Conservation (phyloP, 2,329 filamentous ascomycete genomes). For the Akanthomyces dipterigenus region DNA sequence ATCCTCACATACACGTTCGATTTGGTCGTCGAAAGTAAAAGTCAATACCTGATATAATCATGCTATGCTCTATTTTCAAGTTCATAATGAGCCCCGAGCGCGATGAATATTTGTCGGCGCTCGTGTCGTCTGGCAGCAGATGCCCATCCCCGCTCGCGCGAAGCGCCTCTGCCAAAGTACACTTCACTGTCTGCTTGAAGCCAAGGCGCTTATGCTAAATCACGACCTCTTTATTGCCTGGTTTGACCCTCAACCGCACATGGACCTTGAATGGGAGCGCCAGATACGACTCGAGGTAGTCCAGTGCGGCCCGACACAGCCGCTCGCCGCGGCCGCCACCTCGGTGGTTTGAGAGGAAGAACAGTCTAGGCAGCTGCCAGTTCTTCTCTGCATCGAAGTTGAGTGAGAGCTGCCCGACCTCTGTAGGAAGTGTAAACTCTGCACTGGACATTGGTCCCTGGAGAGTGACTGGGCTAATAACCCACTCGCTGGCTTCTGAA, state of each 20-base stretch:
- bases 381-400: slow-evolving; percentile 8
- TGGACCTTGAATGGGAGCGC: neutral
- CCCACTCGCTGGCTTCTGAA: neutral
- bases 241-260: neutral
- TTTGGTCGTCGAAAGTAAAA: no score
- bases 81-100: neutral
- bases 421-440: slow-evolving; percentile 1
- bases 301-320: slow-evolving; percentile 13
- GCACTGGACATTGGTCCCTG: neutral
- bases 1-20: no score
- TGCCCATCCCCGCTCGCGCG: neutral
- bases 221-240: neutral
- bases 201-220: neutral
- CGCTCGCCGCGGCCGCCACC: slow-evolving; percentile 11
- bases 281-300: slow-evolving; percentile 5
- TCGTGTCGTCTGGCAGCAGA: neutral
- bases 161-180: neutral
- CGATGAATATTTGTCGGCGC: neutral
- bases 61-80: neutral
- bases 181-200: neutral
- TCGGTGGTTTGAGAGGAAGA: slow-evolving; percentile 12
- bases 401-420: neutral
- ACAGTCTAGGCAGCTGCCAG: slow-evolving; percentile 16
- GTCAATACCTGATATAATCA: no score
- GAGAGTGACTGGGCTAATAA: slow-evolving; percentile 13